Base-by-base conservation (phyloP, 1,284 basidiomycete species). In the Rhizoctonia solani region DNA sequence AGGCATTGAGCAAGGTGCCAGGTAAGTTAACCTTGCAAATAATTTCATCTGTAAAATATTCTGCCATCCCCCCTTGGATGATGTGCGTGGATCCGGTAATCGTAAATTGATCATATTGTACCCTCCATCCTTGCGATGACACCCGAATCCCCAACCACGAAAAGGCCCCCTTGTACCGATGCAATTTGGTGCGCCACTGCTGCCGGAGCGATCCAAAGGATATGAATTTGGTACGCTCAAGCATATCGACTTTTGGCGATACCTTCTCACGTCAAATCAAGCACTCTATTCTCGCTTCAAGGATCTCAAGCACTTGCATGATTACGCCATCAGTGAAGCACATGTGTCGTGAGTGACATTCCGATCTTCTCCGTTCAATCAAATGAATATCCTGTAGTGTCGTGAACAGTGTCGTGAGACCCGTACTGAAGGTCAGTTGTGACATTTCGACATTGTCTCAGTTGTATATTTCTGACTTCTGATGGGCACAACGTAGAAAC, bases 131-230 rank as follows among this genome's bases (percentile, higher is more conserved):
- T 8, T 16, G 44, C 5, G 19, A 9, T 39, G 44, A 47, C 21
- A 9, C 6, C 44, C 21, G 21, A 19, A 19, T 14, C 11, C 8
- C 21, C 8, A 32, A 30, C 32, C 13, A 47, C 29, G 29, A 34
- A 23, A 37, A 61, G 56, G 56, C 19, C 56, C 56, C 4, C 44
- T 61, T 27, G 32, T 25, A 27, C 42, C 56, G 30, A 61, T 61
- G 56, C 56, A 61, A 25, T 50, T 61, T 61, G 56, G 56, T 11
- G 30, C 42, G 19, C 56, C 56, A 13, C 56, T 19, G 11, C 29
- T 61, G 6, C 46, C 56, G 27, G 56, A 61, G 46, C 44, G 56
- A 30, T 42, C 56, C 56, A 61, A 50, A 30, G 56, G 56, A 11
- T 61, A 39, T n/a, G 50, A 49, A 25, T 61, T 61, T 37, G 56